Base-by-base conservation (phyloP, 805 yeast species). In the Candida chauliodis region DNA sequence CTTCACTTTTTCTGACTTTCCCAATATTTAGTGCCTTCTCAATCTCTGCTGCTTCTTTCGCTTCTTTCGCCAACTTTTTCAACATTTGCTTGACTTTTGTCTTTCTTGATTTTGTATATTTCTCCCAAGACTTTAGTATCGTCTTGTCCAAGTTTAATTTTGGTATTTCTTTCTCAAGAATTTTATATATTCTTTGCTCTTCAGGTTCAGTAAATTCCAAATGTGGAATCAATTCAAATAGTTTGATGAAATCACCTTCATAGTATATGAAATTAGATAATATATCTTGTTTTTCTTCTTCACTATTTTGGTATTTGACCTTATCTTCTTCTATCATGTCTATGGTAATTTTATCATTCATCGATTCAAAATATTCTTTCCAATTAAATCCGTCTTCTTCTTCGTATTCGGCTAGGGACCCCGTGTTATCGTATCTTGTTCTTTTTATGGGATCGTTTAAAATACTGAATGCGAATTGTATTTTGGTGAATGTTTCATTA, bases 201-300 rank as follows among this genome's bases (percentile, higher is more conserved):
- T 81, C 88, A 0, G 55, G 64, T 25, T 67, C 72, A 26, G 62
- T 62, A 30, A 81, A 70, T 44, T 83, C 89, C 37, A 84, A 69
- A 58, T 89, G 96, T 8, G 93, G 84, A 3, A 89, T 81, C 23
- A 71, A 68, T 54, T 87, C 95, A 52, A 88, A 84, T 5, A 88
- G 62, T 36, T 68, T 66, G 32, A 81, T 64, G 49, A 88, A 76
- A 49, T 85, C 86, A 4, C 95, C 95, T 10, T 76, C 71, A 31
- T 71, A 69, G 47, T 68, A 75, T 7, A 66, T 57, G 62, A 82
- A 82, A 34, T 73, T 68, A 32, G 75, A 73, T 30, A 77, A 41
- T n/a, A 89, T 70, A 52, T 89, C 96, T 3, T 62, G 63, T 32
- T 51, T 55, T 46, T 81, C 89, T 47, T 80, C 85, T 4, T 49